Evolutionary conservation across 2,329 filamentous ascomycete genomes (phyloP).

Genomic region (Dactylella cylindrospora): DNA sequence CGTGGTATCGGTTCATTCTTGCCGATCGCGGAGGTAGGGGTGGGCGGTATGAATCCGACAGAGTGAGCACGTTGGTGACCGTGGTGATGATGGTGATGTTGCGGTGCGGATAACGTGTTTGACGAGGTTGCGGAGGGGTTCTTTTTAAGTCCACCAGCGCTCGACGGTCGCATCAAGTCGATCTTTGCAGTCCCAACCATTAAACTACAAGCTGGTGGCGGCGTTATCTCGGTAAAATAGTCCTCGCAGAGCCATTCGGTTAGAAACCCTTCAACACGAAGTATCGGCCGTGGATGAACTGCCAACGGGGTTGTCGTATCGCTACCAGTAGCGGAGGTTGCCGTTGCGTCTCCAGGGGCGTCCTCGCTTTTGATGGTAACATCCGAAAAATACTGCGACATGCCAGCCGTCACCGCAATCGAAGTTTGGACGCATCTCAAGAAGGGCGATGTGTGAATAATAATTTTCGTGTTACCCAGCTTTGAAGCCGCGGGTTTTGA

Average conservation of each 20-base stretch:
- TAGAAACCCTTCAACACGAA: constrained; percentile 87
- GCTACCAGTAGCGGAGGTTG: constrained; percentile 31
- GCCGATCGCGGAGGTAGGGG: constrained; percentile 80
- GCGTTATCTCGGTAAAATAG: constrained; percentile 90
- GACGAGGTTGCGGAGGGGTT: constrained; percentile 47
- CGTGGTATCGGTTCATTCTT: constrained; percentile 76
- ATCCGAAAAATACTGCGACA: constrained; percentile 45
- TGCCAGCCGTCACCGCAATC: constrained; percentile 51
- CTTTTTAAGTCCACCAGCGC: constrained; percentile 56
- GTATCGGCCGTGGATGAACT: constrained; percentile 44
- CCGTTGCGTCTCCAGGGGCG: constrained; percentile 49
- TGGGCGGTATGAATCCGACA: constrained; percentile 69
- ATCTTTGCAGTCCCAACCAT: constrained; percentile 90
- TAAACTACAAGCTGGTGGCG: constrained; percentile 78
- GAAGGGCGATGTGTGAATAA: constrained; percentile 71
- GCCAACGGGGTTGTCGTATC: constrained; percentile 58
- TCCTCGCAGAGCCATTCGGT: constrained; percentile 93
- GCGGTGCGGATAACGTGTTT: constrained; percentile 46
- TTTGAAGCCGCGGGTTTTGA: constrained; percentile 75
- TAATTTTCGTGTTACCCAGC: constrained; percentile 51
- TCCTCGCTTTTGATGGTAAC: constrained; percentile 6
- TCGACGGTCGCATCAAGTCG: constrained; percentile 67
- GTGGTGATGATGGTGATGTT: constrained; percentile 51
- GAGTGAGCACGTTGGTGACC: constrained; percentile 51
- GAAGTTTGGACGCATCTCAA: constrained; percentile 85